phyloP scores from a whole-genome alignment of 306 rosid species.

The Malus orientalis region DNA sequence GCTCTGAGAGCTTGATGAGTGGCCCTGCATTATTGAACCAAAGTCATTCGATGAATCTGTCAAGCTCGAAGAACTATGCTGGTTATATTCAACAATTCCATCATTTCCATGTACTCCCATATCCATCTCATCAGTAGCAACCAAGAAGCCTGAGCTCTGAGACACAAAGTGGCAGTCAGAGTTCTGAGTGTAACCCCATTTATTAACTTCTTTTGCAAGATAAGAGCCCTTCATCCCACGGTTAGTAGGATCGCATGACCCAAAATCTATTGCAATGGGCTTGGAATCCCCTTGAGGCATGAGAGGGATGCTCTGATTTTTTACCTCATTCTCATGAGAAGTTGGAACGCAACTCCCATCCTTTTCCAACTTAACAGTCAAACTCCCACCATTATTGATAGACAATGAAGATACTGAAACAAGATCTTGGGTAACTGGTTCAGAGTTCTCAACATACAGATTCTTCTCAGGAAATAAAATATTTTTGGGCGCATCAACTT shows the following conservation, averaged over 20 bases:
- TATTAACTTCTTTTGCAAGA: constrained; percentile 18
- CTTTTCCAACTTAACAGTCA: constrained; percentile 39
- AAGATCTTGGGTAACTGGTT: constrained; percentile 17
- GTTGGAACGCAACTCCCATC: constrained; percentile 26
- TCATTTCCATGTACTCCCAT: constrained; percentile 25
- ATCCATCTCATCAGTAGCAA: constrained; percentile 28
- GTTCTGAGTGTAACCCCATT: constrained; percentile 10
- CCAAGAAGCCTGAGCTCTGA: constrained; percentile 40
- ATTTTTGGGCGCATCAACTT: constrained; percentile 29
- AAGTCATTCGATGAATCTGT: constrained; percentile 55
- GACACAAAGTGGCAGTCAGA: constrained; percentile 20
- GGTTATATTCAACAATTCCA: constrained; percentile 40
- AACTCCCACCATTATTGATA: constrained; percentile 18
- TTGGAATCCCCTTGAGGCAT: constrained; percentile 32
- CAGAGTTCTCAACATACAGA: constrained; percentile 16
- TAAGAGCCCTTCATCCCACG: constrained; percentile 18
- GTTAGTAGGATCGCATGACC: constrained; percentile 17
- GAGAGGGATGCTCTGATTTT: constrained; percentile 23
- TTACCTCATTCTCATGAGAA: constrained; percentile 20
- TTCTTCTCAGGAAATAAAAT: constrained; percentile 31
- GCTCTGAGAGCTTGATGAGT: constrained; percentile 62
- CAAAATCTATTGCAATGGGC: constrained; percentile 28
- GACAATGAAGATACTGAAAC: constrained; percentile 21
- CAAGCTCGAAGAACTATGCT: constrained; percentile 43
- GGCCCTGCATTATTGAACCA: constrained; percentile 32